Percentiles rank a stretch among this genome's conserved stretches.
These are phyloP conservation scores for Saccharomycopsis babjevae DNA, from an alignment of 805 yeast genomes.

Conservation along the genomic window DNA sequence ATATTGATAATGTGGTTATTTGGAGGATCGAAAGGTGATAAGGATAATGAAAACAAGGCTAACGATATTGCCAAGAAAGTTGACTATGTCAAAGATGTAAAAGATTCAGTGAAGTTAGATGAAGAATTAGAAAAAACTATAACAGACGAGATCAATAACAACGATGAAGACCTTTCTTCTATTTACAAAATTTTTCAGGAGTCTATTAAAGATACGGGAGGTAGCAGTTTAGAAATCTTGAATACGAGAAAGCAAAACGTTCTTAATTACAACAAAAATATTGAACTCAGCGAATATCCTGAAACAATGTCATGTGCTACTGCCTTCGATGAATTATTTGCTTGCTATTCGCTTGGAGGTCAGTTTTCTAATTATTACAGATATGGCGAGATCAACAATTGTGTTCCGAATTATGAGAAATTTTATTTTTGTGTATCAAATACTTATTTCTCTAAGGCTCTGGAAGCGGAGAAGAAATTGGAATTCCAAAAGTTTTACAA, in stretches of 20 bases:
- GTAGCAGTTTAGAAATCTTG: background rate
- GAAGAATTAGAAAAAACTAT: background rate
- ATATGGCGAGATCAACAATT: constrained; percentile 66
- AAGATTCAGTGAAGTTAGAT: background rate
- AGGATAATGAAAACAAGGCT: background rate
- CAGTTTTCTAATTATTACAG: constrained; percentile 78
- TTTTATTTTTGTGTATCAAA: constrained; percentile 71
- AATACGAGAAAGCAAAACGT: constrained; percentile 6
- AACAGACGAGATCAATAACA: background rate
- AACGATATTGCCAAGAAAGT: background rate
- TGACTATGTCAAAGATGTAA: background rate
- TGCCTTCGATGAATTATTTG: constrained; percentile 77
- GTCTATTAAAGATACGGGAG: constrained; percentile 1
- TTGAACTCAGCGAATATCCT: constrained; percentile 8
- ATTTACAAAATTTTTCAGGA: constrained; percentile 13
- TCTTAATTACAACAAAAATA: constrained; percentile 1
- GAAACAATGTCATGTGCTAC: constrained; percentile 58
- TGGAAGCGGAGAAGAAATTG: constrained; percentile 30
- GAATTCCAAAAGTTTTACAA: constrained; percentile 64
- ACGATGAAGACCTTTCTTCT: constrained; percentile 13
- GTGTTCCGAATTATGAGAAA: constrained; percentile 61
- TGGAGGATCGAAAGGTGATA: background rate
- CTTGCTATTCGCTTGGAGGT: constrained; percentile 86
- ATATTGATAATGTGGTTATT: background rate
- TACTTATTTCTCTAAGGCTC: constrained; percentile 41